Evolutionary conservation across 768 basidiomycete genomes (phyloP).

Genomic region (Gelatoporia subvermispora): DNA sequence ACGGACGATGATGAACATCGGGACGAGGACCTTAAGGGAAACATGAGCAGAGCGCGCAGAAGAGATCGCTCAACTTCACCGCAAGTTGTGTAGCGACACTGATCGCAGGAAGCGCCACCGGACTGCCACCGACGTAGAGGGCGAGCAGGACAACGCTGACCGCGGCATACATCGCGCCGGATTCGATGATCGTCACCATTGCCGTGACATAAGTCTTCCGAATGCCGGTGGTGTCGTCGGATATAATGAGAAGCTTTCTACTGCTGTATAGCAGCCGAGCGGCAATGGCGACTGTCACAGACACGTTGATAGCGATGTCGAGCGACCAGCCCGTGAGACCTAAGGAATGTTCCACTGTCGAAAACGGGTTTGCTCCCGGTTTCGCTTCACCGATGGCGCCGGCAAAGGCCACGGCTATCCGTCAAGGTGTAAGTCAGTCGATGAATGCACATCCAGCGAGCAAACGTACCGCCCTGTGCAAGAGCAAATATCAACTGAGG

Average conservation of each 20-base stretch:
- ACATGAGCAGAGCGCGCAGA: not conserved
- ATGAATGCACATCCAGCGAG: not conserved
- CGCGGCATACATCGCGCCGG: conserved; percentile 12
- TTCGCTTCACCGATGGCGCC: not conserved
- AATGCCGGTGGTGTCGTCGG: not conserved
- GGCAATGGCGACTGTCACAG: conserved; percentile 19
- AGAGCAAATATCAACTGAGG: conserved; percentile 18
- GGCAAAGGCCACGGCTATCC: not conserved
- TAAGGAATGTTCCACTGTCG: not conserved
- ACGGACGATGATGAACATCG: conserved; percentile 15
- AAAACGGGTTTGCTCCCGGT: not conserved
- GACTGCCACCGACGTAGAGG: conserved; percentile 8
- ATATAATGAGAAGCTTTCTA: too few relatives aligned
- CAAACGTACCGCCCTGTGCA: conserved; percentile 12
- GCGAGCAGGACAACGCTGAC: conserved; percentile 11
- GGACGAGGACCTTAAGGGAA: conserved; percentile 12
- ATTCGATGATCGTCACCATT: conserved; percentile 18
- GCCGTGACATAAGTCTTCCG: conserved; percentile 5
- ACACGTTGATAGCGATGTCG: conserved; percentile 18
- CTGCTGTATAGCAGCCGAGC: conserved; percentile 14
- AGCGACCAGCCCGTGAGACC: conserved; percentile 13
- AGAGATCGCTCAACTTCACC: conserved; percentile 3
- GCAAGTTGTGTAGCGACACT: conserved; percentile 11
- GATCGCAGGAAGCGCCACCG: conserved; percentile 1
- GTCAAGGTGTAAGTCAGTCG: not conserved